Conservation (phyloP, 805 yeast species). For the Candida railenensis region DNA sequence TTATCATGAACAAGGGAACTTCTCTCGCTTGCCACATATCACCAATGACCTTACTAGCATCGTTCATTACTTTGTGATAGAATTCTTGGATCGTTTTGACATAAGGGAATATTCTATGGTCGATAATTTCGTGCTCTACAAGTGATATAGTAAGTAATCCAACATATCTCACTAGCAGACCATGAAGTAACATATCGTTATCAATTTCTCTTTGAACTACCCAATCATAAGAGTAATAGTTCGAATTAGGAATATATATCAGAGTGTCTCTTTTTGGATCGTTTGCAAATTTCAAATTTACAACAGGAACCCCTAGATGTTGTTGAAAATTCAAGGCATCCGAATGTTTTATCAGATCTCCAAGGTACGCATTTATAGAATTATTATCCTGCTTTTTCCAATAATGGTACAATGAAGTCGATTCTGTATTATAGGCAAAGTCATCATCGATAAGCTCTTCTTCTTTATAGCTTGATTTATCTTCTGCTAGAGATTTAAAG, state of each 20-base stretch:
- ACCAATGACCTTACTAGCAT: conserved; percentile 8
- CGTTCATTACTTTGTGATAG: conserved; percentile 15
- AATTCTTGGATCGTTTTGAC: conserved; percentile 15
- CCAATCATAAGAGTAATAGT: conserved; percentile 33
- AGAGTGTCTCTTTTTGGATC: conserved; percentile 27
- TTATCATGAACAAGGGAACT: conserved; percentile 17
- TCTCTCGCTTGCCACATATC: conserved; percentile 19
- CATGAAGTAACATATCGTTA: conserved; percentile 27
- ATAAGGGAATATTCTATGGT: conserved; percentile 22
- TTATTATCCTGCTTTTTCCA: conserved; percentile 35
- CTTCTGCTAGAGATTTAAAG: conserved; percentile 14
- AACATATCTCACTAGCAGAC: conserved; percentile 32
- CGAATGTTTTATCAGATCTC: conserved; percentile 18
- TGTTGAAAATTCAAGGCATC: conserved; percentile 34
- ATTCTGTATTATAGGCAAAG: conserved; percentile 11
- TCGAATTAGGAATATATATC: conserved; percentile 33
- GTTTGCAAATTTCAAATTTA: conserved; percentile 33
- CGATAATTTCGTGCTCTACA: conserved; percentile 40
- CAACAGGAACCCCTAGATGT: conserved; percentile 26
- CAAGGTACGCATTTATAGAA: conserved; percentile 31
- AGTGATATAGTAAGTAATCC: conserved; percentile 36
- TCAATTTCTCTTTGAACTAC: conserved; percentile 24
- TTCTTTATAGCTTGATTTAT: conserved; percentile 1
- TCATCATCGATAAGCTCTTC: conserved; percentile 6
- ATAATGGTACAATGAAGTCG: conserved; percentile 29